Conservation (phyloP, 192 early-diverging fungal genomes). For the Coemansia reversa region DNA sequence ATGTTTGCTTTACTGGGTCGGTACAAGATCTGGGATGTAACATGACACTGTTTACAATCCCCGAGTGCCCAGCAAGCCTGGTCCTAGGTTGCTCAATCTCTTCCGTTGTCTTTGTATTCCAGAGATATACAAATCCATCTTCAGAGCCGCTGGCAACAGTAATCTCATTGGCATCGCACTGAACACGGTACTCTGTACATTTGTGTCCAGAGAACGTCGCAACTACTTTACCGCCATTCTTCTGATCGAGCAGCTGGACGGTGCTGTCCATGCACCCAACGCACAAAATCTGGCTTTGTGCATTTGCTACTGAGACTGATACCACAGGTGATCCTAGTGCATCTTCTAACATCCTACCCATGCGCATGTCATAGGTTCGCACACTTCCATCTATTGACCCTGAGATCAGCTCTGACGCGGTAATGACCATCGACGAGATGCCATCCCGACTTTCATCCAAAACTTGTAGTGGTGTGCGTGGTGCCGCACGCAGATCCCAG, state of each 20-base stretch:
- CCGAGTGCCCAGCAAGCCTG: slow-evolving; percentile 31
- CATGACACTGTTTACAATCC: slow-evolving; percentile 40
- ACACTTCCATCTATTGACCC: slow-evolving; percentile 84
- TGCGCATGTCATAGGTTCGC: slow-evolving; percentile 83
- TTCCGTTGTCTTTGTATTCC: slow-evolving; percentile 75
- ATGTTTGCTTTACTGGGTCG: slow-evolving; percentile 7
- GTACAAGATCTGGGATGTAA: slow-evolving; percentile 27
- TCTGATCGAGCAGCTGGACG: slow-evolving; percentile 82
- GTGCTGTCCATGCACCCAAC: slow-evolving; percentile 74
- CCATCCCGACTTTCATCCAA: slow-evolving; percentile 85
- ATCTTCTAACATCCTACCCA: slow-evolving; percentile 68
- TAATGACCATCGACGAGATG: slow-evolving; percentile 73
- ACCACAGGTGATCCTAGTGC: slow-evolving; percentile 80
- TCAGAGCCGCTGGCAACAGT: slow-evolving; percentile 85
- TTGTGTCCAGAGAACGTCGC: slow-evolving; percentile 80
- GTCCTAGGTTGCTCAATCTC: background rate
- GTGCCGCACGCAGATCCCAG: slow-evolving; percentile 49
- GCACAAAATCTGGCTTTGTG: slow-evolving; percentile 70
- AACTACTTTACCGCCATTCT: slow-evolving; percentile 63
- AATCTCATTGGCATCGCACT: slow-evolving; percentile 69
- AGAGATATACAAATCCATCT: slow-evolving; percentile 82
- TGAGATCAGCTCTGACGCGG: slow-evolving; percentile 69
- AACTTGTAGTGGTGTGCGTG: slow-evolving; percentile 71
- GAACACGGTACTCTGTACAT: slow-evolving; percentile 75
- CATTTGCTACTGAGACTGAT: slow-evolving; percentile 61